phyloP scores from a whole-genome alignment of 139 green algal species.

The Trebouxia sp. region DNA sequence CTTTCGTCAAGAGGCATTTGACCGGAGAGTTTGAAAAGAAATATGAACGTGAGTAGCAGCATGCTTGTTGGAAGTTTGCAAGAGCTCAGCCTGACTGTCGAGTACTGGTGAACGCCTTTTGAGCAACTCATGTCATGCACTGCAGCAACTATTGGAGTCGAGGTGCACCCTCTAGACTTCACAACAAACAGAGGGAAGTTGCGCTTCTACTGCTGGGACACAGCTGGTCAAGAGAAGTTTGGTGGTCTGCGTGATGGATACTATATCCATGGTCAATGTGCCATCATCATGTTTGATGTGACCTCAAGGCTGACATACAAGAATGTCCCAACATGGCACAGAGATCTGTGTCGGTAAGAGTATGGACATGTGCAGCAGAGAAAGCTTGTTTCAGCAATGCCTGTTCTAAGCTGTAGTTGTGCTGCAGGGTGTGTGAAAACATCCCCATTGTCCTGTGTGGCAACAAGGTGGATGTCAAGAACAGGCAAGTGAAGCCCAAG shows the following conservation, averaged over 20 bases:
- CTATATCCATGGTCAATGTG: slow-evolving; percentile 99
- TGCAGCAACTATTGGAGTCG: slow-evolving; percentile 97
- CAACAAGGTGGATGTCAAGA: slow-evolving; percentile 99
- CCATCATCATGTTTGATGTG: slow-evolving; percentile 99
- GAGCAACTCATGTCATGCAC: not conserved
- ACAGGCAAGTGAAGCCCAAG: slow-evolving; percentile 99
- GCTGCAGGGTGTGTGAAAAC: slow-evolving; percentile 95
- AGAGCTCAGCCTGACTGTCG: not conserved
- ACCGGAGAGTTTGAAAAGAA: slow-evolving; percentile 99
- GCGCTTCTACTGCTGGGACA: slow-evolving; percentile 99
- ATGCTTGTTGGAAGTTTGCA: slow-evolving; percentile 8
- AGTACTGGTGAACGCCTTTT: not conserved
- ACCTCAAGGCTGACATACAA: slow-evolving; percentile 99
- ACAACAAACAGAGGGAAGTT: slow-evolving; percentile 97
- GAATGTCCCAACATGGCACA: slow-evolving; percentile 99
- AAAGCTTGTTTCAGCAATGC: not conserved
- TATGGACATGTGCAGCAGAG: not conserved
- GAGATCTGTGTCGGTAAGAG: slow-evolving; percentile 88
- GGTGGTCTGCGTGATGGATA: slow-evolving; percentile 98
- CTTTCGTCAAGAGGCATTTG: slow-evolving; percentile 98
- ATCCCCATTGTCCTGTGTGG: slow-evolving; percentile 99
- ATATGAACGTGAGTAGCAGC: slow-evolving; percentile 87
- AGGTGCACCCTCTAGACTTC: slow-evolving; percentile 99
- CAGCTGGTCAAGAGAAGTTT: slow-evolving; percentile 98
- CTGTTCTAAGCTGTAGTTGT: not conserved